phyloP scores from a whole-genome alignment of 441 rosid species.

The Pelargonium citronellum region DNA sequence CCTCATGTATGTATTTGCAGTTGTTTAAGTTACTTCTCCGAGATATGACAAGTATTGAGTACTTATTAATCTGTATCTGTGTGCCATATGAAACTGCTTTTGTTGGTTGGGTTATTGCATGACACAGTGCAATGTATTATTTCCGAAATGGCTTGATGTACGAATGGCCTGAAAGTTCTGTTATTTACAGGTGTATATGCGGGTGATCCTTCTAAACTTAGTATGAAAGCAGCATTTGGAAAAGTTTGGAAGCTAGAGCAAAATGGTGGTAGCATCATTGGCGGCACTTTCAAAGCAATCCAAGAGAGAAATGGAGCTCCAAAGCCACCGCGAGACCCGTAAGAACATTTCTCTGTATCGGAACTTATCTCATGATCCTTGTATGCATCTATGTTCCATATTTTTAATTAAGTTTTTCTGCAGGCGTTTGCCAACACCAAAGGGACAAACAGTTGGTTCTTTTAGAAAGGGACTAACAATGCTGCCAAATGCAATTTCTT shows the following conservation, averaged over 20 bases:
- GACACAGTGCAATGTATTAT: neutral
- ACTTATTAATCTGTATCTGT: too few species aligned
- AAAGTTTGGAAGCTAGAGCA: conserved; percentile 92
- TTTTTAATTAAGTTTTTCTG: conserved; percentile 21
- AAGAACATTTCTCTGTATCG: conserved; percentile 24
- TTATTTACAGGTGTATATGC: conserved; percentile 74
- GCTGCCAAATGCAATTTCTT: conserved; percentile 76
- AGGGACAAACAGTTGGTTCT: conserved; percentile 89
- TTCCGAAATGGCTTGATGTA: neutral
- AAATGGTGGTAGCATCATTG: conserved; percentile 76
- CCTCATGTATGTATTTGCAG: neutral
- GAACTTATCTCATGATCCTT: conserved; percentile 12
- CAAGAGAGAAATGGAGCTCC: conserved; percentile 63
- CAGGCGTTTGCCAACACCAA: conserved; percentile 76
- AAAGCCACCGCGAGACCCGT: conserved; percentile 70
- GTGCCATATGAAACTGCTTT: neutral
- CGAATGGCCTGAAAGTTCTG: neutral
- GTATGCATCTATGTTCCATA: conserved; percentile 15
- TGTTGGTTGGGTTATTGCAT: neutral
- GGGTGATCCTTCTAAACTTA: conserved; percentile 81
- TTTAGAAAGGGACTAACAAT: conserved; percentile 69
- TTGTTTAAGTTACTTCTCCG: neutral
- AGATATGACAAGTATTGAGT: neutral
- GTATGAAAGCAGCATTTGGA: conserved; percentile 96
- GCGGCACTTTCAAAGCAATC: conserved; percentile 73